Percentiles rank a stretch among this genome's conserved stretches.
Conservation (phyloP, 179 eudicot species). For the Beta corolliflora region DNA sequence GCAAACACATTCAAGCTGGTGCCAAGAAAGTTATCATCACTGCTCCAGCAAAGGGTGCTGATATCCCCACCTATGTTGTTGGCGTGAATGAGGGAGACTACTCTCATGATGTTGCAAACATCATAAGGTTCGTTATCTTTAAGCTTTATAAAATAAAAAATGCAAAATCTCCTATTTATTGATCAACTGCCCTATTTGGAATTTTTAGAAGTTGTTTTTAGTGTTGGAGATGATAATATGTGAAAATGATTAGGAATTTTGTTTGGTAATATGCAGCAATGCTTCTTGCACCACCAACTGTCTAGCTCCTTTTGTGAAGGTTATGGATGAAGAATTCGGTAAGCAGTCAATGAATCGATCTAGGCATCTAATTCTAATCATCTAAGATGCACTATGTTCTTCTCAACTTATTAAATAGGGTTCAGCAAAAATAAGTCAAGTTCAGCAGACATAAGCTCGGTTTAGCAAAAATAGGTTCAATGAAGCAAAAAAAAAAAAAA, state of each 20-base stretch:
- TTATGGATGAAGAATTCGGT: slow-evolving; percentile 89
- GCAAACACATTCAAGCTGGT: slow-evolving; percentile 98
- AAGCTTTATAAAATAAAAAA: neutral
- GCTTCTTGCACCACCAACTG: slow-evolving; percentile 99
- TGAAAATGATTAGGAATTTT: slow-evolving; percentile 10
- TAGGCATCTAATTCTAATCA: neutral
- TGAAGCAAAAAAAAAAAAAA: no score
- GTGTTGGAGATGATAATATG: neutral
- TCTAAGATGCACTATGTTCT: neutral
- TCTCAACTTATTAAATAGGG: no score
- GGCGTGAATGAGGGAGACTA: slow-evolving; percentile 92
- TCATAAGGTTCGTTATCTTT: slow-evolving; percentile 57
- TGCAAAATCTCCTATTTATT: neutral
- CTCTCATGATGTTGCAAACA: slow-evolving; percentile 77
- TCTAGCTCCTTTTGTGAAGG: slow-evolving; percentile 93
- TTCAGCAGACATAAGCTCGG: no score
- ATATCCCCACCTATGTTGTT: slow-evolving; percentile 93
- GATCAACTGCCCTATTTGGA: neutral
- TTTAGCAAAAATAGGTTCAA: no score
- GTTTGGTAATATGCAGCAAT: slow-evolving; percentile 52
- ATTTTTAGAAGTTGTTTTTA: neutral
- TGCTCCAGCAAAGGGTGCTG: slow-evolving; percentile 99
- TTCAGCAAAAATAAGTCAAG: no score
- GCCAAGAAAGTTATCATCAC: slow-evolving; percentile 98
- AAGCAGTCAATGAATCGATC: slow-evolving; percentile 19